Base-by-base conservation (phyloP, 129 eudicot genomes). In the Helianthus tuberosus region DNA sequence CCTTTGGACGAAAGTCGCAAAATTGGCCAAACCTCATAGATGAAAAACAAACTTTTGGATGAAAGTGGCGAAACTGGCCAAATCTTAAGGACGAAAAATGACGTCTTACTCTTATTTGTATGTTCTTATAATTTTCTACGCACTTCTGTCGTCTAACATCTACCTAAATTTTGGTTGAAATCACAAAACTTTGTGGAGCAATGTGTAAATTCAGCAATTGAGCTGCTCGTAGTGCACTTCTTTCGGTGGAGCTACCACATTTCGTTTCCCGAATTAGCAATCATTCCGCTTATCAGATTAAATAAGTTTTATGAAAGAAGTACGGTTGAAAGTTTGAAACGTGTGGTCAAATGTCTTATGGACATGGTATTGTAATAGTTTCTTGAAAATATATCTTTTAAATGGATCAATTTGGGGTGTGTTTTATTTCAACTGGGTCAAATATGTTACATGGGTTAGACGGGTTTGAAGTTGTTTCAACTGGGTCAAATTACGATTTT, bases 161-260 rank as follows among this genome's bases (percentile, higher is more conserved):
- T 95, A 62, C 97, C 99, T 48, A 95, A 95, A 71, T 76, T 85
- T 87, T 85, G 88, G 84, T 84, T 95, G 58, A 95, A 91, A 77
- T 83, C 89, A 41, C 89, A 69, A 47, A 88, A 84, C 69, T 91
- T 88, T 39, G 81, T 82, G 73, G 91, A 82, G 15, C 96, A 95
- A 80, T 91, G 96, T 68, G 85, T 91, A 64, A 60, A 75, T 57
- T 72, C 91, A 5, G 87, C 89, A 6, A 75, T 95, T 76, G 94
- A 89, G 74, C 69, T 89, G 77, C 97, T 95, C 12, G 75, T 86
- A 1, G 60, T 49, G 38, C 99, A 95, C 78, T 91, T 95, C 75
- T 41, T 82, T 66, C 97, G 89, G 58, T 95, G 99, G 99, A 88
- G 97, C 75, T 81, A 80, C 82, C 96, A 95, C 76, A 95, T 95